Evolutionary conservation across 768 basidiomycete genomes (phyloP), one percentile per base, ranked within the genome.

Genomic region (Tricholoma saponaceum): DNA sequence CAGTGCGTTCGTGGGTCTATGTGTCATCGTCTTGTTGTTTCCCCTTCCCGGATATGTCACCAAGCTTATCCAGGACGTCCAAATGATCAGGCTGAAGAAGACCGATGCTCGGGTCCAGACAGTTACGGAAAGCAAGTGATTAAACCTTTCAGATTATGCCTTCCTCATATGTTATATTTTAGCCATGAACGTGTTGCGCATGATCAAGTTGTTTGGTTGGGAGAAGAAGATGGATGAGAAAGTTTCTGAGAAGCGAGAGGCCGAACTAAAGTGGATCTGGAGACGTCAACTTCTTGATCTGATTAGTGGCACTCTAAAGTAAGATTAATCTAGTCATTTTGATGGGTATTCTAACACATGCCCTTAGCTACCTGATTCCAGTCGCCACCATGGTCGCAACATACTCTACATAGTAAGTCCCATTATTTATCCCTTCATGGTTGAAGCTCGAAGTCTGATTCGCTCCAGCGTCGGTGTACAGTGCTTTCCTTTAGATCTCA

Each of bases 191-290:
- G 79, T 83, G 18, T 68, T 86, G 13, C 78, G 86, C 16, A 87
- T 88, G 82, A 74, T 88, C 65, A 89, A 90, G 69, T 71, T 89
- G 41, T 89, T 90, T 62, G 88, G 78, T 7, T 81, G 88, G 79
- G 79, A 85, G 76, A 76, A 79, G 57, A 77, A 81, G 49, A 79
- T 87, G 64, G 72, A 79, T 22, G 67, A 76, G 12, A 75, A 76
- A 51, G 73, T 92, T 47, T 70, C 76, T 20, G 76, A 77, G 28
- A 83, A 82, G 62, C 79, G 89, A 58, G 80, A 85, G 44, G 78
- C 79, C 3, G 90, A 92, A 67, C 69, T 92, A 14, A 56, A 62
- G 3, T 79, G 76, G 68, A 72, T 86, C 41, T 79, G 77, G 74
- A 81, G 79, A 63, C 69, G 77, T 43, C 79, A 83, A 64, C 62